A percentile compares a stretch with the other conserved stretches of the same genome.
These are phyloP conservation scores for Agrocybe chaxingu DNA, from an alignment of 768 basidiomycete species.

Conservation along the genomic window DNA sequence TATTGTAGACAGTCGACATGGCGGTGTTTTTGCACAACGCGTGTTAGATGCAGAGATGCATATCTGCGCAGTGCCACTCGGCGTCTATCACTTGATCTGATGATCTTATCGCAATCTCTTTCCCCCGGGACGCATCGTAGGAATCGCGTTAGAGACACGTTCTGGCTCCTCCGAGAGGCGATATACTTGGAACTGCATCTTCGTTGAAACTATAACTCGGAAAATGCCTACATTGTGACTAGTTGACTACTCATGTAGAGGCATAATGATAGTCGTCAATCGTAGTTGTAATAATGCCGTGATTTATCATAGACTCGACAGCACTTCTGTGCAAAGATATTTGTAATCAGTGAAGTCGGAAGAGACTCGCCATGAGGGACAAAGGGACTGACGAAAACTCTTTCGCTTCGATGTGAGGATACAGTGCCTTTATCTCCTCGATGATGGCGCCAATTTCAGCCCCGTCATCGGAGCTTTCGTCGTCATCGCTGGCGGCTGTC, in stretches of 20 bases:
- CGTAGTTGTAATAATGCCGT: slow-evolving; percentile 22
- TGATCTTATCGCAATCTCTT: background rate
- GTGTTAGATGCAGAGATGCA: too few species aligned
- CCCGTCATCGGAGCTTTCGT: slow-evolving; percentile 63
- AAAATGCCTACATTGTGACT: too few species aligned
- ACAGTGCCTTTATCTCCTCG: slow-evolving; percentile 26
- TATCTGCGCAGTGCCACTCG: too few species aligned
- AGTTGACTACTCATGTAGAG: background rate
- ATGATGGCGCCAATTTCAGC: slow-evolving; percentile 61
- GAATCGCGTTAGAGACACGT: too few species aligned
- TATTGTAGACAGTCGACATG: slow-evolving; percentile 21
- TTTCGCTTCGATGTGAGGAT: background rate
- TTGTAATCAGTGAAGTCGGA: slow-evolving; percentile 4
- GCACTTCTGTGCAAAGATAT: slow-evolving; percentile 12
- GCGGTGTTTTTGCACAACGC: background rate
- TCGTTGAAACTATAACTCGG: too few species aligned
- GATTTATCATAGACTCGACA: slow-evolving; percentile 18
- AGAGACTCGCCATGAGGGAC: slow-evolving; percentile 2
- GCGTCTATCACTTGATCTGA: too few species aligned
- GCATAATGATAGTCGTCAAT: slow-evolving; percentile 24
- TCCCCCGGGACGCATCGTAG: too few species aligned
- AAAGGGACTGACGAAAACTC: slow-evolving; percentile 2
- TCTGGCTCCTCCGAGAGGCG: too few species aligned
- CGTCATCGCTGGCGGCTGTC: slow-evolving; percentile 31
- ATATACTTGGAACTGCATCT: too few species aligned